Conservation (phyloP, 2,329 filamentous ascomycete species). For the Moelleriella libera region DNA sequence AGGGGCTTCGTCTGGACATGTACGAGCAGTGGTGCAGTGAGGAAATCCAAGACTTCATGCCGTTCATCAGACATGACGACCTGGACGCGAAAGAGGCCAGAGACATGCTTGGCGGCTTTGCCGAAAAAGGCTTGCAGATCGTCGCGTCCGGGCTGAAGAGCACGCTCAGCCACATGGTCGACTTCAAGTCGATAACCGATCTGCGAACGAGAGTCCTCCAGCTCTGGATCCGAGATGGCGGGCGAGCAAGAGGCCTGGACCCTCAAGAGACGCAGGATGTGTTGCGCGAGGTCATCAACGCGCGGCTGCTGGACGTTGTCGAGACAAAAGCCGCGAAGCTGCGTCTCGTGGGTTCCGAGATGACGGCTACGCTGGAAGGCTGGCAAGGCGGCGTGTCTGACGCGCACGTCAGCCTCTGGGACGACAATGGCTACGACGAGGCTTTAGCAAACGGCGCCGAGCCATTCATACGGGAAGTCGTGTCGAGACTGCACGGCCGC, state of each 20-base stretch:
- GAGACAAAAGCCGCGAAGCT: slow-evolving; percentile 50
- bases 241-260: slow-evolving; percentile 51
- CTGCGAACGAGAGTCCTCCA: slow-evolving; percentile 57
- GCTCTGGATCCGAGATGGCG: slow-evolving; percentile 60
- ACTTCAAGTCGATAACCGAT: slow-evolving; percentile 55
- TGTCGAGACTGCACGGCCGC: slow-evolving; percentile 58
- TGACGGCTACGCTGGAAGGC: slow-evolving; percentile 44
- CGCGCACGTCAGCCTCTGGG: slow-evolving; percentile 50
- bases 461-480: slow-evolving; percentile 54
- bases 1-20: slow-evolving; percentile 63
- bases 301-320: slow-evolving; percentile 49
- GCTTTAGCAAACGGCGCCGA: slow-evolving; percentile 52
- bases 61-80: slow-evolving; percentile 75
- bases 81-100: slow-evolving; percentile 45
- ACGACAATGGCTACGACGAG: slow-evolving; percentile 43
- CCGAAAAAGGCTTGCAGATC: slow-evolving; percentile 41
- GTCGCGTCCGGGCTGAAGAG: slow-evolving; percentile 48
- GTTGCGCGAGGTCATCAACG: slow-evolving; percentile 55
- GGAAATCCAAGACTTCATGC: slow-evolving; percentile 73
- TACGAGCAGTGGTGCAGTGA: slow-evolving; percentile 69
- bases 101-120: slow-evolving; percentile 50
- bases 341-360: slow-evolving; percentile 47
- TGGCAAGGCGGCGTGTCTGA: slow-evolving; percentile 44
- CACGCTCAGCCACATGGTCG: slow-evolving; percentile 42
- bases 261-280: slow-evolving; percentile 53